Evolutionary conservation across 2,329 filamentous ascomycete species (phyloP).

Genomic region (Dactylonectria macrodidyma): DNA sequence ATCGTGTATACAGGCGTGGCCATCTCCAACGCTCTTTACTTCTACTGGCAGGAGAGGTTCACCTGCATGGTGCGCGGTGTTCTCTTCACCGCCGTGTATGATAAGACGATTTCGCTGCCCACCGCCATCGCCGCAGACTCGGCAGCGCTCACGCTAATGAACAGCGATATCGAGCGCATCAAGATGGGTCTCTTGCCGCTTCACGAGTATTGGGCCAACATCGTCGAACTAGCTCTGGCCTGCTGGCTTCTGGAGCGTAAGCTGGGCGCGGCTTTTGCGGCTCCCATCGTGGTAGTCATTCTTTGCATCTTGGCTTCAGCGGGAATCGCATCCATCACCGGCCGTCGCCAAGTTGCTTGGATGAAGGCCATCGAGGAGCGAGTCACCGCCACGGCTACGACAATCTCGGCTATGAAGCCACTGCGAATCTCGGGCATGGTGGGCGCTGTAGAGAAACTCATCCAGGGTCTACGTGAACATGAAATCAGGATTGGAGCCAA

Average conservation of each 20-base stretch:
- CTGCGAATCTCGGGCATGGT: slow-evolving; percentile 51
- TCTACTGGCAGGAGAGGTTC: slow-evolving; percentile 54
- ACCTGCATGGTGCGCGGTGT: slow-evolving; percentile 52
- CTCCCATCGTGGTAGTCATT: slow-evolving; percentile 62
- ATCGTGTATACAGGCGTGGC: slow-evolving; percentile 60
- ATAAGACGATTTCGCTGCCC: slow-evolving; percentile 50
- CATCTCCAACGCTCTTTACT: slow-evolving; percentile 55
- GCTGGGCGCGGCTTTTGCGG: slow-evolving; percentile 62
- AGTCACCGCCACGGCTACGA: slow-evolving; percentile 49
- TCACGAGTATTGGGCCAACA: slow-evolving; percentile 59
- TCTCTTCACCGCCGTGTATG: slow-evolving; percentile 52
- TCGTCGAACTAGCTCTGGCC: slow-evolving; percentile 59
- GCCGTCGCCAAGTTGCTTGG: slow-evolving; percentile 51
- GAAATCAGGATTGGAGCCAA: slow-evolving; percentile 49
- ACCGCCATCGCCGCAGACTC: slow-evolving; percentile 53
- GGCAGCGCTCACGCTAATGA: slow-evolving; percentile 63
- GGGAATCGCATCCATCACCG: slow-evolving; percentile 34
- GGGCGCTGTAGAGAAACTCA: slow-evolving; percentile 45
- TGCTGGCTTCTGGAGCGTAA: slow-evolving; percentile 63
- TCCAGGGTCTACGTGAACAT: slow-evolving; percentile 46
- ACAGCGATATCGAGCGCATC: slow-evolving; percentile 62
- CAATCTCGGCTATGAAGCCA: slow-evolving; percentile 51
- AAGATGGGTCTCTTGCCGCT: slow-evolving; percentile 50
- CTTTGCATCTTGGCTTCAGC: slow-evolving; percentile 38
- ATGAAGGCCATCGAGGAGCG: slow-evolving; percentile 54